Evolutionary conservation across 441 rosid species (phyloP), one percentile per base, ranked within the genome.

Genomic region (Populus hybrid): DNA sequence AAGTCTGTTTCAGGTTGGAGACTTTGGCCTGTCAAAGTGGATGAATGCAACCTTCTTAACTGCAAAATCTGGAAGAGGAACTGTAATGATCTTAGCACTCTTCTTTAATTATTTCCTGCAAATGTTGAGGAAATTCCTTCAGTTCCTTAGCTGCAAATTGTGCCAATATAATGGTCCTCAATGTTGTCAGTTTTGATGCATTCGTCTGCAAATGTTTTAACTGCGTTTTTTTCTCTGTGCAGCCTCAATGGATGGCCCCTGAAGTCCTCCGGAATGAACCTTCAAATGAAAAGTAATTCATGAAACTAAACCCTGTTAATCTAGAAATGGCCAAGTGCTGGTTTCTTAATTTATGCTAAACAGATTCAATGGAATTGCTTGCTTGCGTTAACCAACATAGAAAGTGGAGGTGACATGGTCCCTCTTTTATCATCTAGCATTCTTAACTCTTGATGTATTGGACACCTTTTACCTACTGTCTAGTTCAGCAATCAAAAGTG

Each of bases 221-320:
- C 12, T 70, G 21, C 71, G 24, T 42, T 5, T 10, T 75, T 67
- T 79, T 40, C 66, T 76, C 23, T 34, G 72, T 81, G 87, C 93
- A 95, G 97, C 97, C 97, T 11, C 98, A 95, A 34, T 93, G 97
- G 98, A 95, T 95, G 98, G 97, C 98, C 18, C 98, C 97, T 35
- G 98, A 95, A 89, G 92, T 91, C 81, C 91, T 95, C 0, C 84
- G 97, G 32, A 90, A 85, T 42, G 98, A 95, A 73, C 95, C 97
- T 76, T 93, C 95, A 7, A 88, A 93, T 86, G 98, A 95, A 76
- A 93, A 90, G 95, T 91, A 89, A 73, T 61, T 80, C 77, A 9
- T 9, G 36, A 73, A 75, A 77, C 76, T 28, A 12, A 30, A 26
- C 54, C 70, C 69, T 54, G 34, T 24, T 10, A 67, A 5, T n/a